A percentile compares a stretch with the other conserved stretches of the same genome.
These are phyloP conservation scores for Plasmodium gaboni DNA, from an alignment of 169 alveolate species.

Conservation along the genomic window DNA sequence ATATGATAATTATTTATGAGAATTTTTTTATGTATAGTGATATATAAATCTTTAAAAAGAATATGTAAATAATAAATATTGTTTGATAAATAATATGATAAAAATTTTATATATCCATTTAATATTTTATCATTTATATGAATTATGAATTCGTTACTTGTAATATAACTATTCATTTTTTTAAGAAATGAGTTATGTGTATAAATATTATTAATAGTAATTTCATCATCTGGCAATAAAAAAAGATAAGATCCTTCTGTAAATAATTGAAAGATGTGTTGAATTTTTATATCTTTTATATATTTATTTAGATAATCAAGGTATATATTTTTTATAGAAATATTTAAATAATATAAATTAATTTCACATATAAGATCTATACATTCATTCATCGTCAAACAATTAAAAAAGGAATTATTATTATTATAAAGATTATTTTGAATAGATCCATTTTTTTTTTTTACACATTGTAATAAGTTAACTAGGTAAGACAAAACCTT, in stretches of 20 bases:
- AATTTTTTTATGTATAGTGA: conserved; percentile 7
- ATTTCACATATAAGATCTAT: conserved; percentile 20
- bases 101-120: conserved; percentile 18
- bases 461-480: conserved; percentile 1
- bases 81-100: background rate
- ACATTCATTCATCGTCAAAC: background rate
- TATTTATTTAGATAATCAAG: conserved; percentile 13
- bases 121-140: conserved; percentile 17
- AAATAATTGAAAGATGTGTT: conserved; percentile 3
- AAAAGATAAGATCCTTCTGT: conserved; percentile 30
- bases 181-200: too few species aligned
- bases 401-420: too few species aligned
- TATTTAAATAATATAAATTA: conserved; percentile 22
- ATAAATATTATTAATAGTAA: too few species aligned
- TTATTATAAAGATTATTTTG: too few species aligned
- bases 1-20: conserved; percentile 7
- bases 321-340: conserved; percentile 6
- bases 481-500: conserved; percentile 13
- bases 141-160: background rate
- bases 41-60: conserved; percentile 30
- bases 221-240: too few species aligned
- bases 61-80: conserved; percentile 11
- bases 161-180: too few species aligned
- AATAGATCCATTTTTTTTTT: background rate
- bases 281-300: conserved; percentile 11